Evolutionary conservation across 352 stramenopile genomes (phyloP), one percentile per base, ranked within the genome.

Genomic region (Pythium dissotocum): DNA sequence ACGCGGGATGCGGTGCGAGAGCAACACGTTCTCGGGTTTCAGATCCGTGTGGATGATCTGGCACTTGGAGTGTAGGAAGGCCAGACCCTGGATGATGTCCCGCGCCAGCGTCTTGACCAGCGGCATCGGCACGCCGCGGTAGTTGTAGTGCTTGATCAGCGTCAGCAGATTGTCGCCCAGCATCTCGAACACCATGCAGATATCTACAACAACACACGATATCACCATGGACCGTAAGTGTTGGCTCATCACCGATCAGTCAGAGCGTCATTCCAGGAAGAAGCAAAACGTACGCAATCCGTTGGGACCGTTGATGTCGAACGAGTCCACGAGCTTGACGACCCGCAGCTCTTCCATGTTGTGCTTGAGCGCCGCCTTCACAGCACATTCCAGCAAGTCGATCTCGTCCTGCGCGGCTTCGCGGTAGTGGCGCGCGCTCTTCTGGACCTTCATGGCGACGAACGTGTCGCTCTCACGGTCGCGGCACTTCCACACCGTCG

Each of bases 101-200:
- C 83, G 82, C 13, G 94, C 91, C 69, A 99, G 93, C 33, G 88
- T 90, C 76, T 98, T 97, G 10, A 99, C 98, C 6, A 99, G 85
- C 32, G 82, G 77, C 61, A 99, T 89, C 4, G 97, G 97, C 67
- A 99, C 97, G 49, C 98, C 98, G 18, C 94, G 81, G 80, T 99
- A 99, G 75, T 99, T 98, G 78, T 98, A 99, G 54, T 98, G 95
- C 83, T 99, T 99, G 77, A 99, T 99, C 24, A 99, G 89, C 32
- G 91, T 98, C 40, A 99, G 78, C 38, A 99, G 76, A 74, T 99
- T 99, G 72, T 97, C 97, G 18, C 98, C 98, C 28, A 99, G 88
- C 88, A 99, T 98, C 72, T 99, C 97, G 69, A 99, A 99, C 21
- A 99, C 96, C 97, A 99, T 99, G 66, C 97, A 99, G 63, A 99